These are phyloP conservation scores for Psilocybe subaeruginosa DNA, from an alignment of 768 basidiomycete species.

Conservation along the genomic window DNA sequence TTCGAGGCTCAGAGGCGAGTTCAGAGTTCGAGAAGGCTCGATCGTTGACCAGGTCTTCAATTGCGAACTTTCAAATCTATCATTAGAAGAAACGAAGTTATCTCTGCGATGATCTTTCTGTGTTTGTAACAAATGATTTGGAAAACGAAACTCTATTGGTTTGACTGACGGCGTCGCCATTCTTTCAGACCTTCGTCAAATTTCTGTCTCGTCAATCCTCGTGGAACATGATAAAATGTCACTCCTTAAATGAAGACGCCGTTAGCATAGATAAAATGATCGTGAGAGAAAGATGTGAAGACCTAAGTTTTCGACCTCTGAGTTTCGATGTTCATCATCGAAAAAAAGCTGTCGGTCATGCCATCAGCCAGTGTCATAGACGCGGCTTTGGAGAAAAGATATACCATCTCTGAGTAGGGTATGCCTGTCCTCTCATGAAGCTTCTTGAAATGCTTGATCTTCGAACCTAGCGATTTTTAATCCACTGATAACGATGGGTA, in stretches of 20 bases:
- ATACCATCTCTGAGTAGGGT: constrained; percentile 80
- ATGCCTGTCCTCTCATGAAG: constrained; percentile 76
- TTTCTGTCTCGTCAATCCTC: constrained; percentile 59
- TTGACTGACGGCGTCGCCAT: constrained; percentile 62
- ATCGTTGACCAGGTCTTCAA: too few species aligned
- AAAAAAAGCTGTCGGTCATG: constrained; percentile 55
- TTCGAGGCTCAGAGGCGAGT: too few species aligned
- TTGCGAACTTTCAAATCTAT: too few species aligned
- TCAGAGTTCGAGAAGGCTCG: too few species aligned
- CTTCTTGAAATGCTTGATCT: constrained; percentile 78
- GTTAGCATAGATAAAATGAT: background rate
- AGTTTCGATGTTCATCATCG: constrained; percentile 70
- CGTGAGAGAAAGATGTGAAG: constrained; percentile 11
- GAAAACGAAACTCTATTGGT: background rate
- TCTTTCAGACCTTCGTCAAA: constrained; percentile 73
- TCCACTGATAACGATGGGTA: background rate
- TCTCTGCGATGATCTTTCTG: background rate
- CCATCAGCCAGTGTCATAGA: background rate
- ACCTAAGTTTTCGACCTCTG: constrained; percentile 66
- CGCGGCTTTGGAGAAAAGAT: constrained; percentile 7
- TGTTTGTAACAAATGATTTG: background rate
- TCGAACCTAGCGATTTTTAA: constrained; percentile 55
- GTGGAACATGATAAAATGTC: constrained; percentile 73
- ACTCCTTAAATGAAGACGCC: constrained; percentile 54
- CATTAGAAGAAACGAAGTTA: background rate